A percentile compares a stretch with the other conserved stretches of the same genome.
These are phyloP conservation scores for Globisporangium megalacanthum DNA, from an alignment of 352 stramenopile species.

Conservation along the genomic window DNA sequence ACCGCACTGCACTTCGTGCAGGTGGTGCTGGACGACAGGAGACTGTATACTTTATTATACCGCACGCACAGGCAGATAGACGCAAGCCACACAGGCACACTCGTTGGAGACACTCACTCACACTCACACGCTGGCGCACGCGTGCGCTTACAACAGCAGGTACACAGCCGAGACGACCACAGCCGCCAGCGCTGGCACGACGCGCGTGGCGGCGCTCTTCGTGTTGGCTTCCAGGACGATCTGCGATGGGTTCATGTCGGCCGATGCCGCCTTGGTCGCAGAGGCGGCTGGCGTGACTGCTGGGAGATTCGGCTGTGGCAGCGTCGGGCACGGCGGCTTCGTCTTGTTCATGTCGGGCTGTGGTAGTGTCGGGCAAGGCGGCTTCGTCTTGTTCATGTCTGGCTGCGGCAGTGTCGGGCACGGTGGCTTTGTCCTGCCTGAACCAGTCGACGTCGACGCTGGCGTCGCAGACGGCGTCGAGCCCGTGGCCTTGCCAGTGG, in stretches of 20 bases:
- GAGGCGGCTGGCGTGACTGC: constrained; percentile 9
- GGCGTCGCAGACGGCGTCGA: constrained; percentile 5
- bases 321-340: constrained; percentile 22
- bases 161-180: constrained; percentile 33
- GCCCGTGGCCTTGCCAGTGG: neutral
- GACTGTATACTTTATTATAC: constrained; percentile 2
- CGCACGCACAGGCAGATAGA: neutral
- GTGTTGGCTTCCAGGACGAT: constrained; percentile 29
- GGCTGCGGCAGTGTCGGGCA: constrained; percentile 21
- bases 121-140: neutral
- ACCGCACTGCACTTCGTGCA: neutral
- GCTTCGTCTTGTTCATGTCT: constrained; percentile 8
- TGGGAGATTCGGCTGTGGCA: constrained; percentile 22
- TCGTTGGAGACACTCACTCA: constrained; percentile 1
- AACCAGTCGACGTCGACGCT: constrained; percentile 2
- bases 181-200: constrained; percentile 22
- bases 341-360: constrained; percentile 12
- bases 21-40: neutral
- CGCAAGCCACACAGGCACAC: neutral
- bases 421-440: constrained; percentile 7
- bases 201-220: constrained; percentile 24
- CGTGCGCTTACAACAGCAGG: constrained; percentile 32
- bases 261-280: constrained; percentile 13
- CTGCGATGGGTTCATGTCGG: constrained; percentile 10
- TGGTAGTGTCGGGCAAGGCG: constrained; percentile 22